Evolutionary conservation across 2,329 filamentous ascomycete genomes (phyloP).

Genomic region (Colletotrichum ledebouriae): DNA sequence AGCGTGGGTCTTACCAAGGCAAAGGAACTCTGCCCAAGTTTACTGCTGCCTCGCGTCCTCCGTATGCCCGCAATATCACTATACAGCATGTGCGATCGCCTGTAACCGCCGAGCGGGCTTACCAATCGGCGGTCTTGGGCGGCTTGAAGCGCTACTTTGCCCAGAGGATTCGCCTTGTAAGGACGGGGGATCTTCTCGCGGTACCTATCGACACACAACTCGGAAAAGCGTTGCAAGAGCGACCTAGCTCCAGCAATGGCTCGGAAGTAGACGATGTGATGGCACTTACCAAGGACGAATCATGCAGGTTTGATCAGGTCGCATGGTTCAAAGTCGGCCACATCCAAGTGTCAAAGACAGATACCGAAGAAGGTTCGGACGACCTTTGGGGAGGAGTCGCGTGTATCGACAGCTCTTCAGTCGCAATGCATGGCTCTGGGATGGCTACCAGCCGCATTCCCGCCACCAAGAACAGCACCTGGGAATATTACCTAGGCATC

Average conservation of each 20-base stretch:
- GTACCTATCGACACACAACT: constrained; percentile 90
- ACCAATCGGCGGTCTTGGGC: constrained; percentile 88
- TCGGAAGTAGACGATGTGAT: constrained; percentile 80
- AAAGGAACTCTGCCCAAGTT: constrained; percentile 69
- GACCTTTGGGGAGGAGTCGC: constrained; percentile 89
- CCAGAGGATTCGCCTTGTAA: constrained; percentile 83
- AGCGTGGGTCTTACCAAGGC: constrained; percentile 62
- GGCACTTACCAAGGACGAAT: constrained; percentile 58
- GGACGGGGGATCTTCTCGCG: constrained; percentile 88
- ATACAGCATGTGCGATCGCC: constrained; percentile 91
- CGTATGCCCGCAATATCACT: constrained; percentile 80
- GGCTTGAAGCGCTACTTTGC: constrained; percentile 93
- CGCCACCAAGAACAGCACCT: constrained; percentile 79
- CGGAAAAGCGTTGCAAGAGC: constrained; percentile 84
- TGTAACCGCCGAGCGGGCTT: constrained; percentile 84
- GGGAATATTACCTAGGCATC: constrained; percentile 90
- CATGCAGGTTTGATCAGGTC: constrained; percentile 68
- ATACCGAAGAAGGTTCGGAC: constrained; percentile 66
- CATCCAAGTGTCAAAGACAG: constrained; percentile 70
- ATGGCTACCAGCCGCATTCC: constrained; percentile 87
- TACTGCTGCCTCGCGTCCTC: constrained; percentile 67
- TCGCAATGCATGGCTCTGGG: constrained; percentile 92
- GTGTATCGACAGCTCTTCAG: constrained; percentile 86
- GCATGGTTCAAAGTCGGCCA: constrained; percentile 95
- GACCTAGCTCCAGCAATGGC: constrained; percentile 67